Conservation (phyloP, 495 filamentous ascomycete genomes). For the Delitschia confertaspora region DNA sequence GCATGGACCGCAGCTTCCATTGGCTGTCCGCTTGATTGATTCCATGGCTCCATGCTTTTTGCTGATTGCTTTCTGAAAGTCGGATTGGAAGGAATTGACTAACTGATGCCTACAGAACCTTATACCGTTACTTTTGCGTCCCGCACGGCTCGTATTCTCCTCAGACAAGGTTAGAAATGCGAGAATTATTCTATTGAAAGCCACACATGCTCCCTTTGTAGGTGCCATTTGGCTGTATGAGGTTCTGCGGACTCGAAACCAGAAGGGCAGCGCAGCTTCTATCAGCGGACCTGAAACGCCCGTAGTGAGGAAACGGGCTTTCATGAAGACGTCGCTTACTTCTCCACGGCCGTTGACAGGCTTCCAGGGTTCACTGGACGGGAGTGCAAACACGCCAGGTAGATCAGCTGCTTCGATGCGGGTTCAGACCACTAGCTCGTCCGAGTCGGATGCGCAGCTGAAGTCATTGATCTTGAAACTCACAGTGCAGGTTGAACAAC, state of each 20-base stretch:
- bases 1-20: no score
- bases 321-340: slow-evolving; percentile 21
- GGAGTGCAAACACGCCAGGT: slow-evolving; percentile 11
- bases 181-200: slow-evolving; percentile 70
- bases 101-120: slow-evolving; percentile 58
- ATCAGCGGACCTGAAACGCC: slow-evolving; percentile 28
- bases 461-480: slow-evolving; percentile 31
- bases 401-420: slow-evolving; percentile 14
- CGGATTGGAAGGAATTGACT: slow-evolving; percentile 28
- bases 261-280: slow-evolving; percentile 8
- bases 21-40: no score
- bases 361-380: slow-evolving; percentile 17
- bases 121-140: slow-evolving; percentile 75
- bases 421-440: slow-evolving; percentile 13
- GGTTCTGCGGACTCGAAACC: slow-evolving; percentile 20
- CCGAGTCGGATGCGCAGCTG: slow-evolving; percentile 26
- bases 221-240: slow-evolving; percentile 55
- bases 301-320: slow-evolving; percentile 10
- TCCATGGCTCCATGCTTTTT: neutral
- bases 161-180: slow-evolving; percentile 60
- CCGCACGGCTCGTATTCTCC: slow-evolving; percentile 66
- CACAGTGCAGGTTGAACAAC: slow-evolving; percentile 29
- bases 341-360: slow-evolving; percentile 22
- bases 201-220: slow-evolving; percentile 58
- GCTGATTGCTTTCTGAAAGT: neutral